Percentiles rank a stretch among this genome's conserved stretches.
Evolutionary conservation across 805 yeast genomes (phyloP).

Genomic region (Ogataea populi-albae): DNA sequence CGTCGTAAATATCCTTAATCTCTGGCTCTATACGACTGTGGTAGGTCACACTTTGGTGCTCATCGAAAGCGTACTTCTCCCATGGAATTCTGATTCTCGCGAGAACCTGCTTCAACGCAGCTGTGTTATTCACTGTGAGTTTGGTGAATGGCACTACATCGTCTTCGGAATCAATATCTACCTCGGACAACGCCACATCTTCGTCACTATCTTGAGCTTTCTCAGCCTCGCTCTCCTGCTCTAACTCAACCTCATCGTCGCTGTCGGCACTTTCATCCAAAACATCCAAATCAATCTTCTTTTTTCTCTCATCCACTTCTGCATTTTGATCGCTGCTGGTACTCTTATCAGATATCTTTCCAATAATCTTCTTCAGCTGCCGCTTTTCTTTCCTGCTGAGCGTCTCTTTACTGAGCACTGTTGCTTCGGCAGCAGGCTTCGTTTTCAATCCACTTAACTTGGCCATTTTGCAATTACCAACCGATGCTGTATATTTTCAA

Average conservation of each 20-base stretch:
- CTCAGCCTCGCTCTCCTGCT: slow-evolving; percentile 15
- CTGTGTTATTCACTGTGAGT: slow-evolving; percentile 78
- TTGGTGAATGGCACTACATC: slow-evolving; percentile 92
- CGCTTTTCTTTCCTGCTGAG: slow-evolving; percentile 60
- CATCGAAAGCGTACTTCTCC: slow-evolving; percentile 69
- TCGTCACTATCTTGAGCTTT: slow-evolving; percentile 59
- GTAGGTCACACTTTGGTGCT: slow-evolving; percentile 75
- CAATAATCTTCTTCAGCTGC: slow-evolving; percentile 17
- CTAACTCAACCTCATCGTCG: slow-evolving; percentile 33
- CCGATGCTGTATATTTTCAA: slow-evolving; percentile 4
- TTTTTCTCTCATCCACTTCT: slow-evolving; percentile 45
- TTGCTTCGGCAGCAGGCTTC: too few relatives aligned
- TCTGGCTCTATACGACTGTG: slow-evolving; percentile 57
- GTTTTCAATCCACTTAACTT: neutral
- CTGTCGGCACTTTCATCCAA: slow-evolving; percentile 27
- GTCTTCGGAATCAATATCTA: slow-evolving; percentile 89
- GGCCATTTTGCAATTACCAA: slow-evolving; percentile 3
- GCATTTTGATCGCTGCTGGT: too few relatives aligned
- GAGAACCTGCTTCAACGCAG: slow-evolving; percentile 73
- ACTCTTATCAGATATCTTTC: too few relatives aligned
- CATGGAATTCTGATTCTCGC: slow-evolving; percentile 66
- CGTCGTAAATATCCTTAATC: slow-evolving; percentile 88
- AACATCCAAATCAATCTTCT: slow-evolving; percentile 32
- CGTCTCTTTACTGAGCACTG: slow-evolving; percentile 42
- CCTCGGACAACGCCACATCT: slow-evolving; percentile 86